Conservation (phyloP, 2,329 filamentous ascomycete species). For the Ascochyta lentis region DNA sequence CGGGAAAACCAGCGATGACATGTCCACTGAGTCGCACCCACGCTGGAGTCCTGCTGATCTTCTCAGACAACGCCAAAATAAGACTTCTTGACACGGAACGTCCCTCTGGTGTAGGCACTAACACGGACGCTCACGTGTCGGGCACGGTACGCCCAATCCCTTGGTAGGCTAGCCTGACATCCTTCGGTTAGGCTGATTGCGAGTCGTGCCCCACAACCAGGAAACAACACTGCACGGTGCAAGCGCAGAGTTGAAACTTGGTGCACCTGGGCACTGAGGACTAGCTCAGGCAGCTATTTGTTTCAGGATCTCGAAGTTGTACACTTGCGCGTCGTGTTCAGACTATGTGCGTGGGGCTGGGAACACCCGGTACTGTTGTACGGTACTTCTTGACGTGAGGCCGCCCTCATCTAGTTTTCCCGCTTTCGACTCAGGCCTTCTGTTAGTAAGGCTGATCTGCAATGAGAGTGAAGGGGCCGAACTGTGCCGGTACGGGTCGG, state of each 20-base stretch:
- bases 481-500: slow-evolving; percentile 6
- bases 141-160: not conserved
- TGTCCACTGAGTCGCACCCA: slow-evolving; percentile 1
- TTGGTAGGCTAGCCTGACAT: slow-evolving; percentile 6
- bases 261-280: not conserved
- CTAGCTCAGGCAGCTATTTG: slow-evolving; percentile 4
- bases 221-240: slow-evolving; percentile 3
- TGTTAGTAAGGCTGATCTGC: slow-evolving; percentile 9
- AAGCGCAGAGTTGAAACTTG: slow-evolving; percentile 8
- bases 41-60: not conserved
- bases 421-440: not conserved
- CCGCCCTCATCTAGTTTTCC: not conserved
- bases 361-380: not conserved
- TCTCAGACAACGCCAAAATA: slow-evolving; percentile 3
- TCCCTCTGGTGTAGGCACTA: not conserved
- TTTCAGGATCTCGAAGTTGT: slow-evolving; percentile 1
- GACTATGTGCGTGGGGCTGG: not conserved
- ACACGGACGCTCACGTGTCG: slow-evolving; percentile 1
- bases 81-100: slow-evolving; percentile 5
- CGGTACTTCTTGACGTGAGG: not conserved
- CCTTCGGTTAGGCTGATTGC: not conserved
- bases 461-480: slow-evolving; percentile 8
- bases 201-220: not conserved
- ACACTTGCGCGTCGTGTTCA: not conserved
- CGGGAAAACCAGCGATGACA: not conserved